Base-by-base conservation (phyloP, 108 stramenopile genomes). In the Skeletonema marinoi region DNA sequence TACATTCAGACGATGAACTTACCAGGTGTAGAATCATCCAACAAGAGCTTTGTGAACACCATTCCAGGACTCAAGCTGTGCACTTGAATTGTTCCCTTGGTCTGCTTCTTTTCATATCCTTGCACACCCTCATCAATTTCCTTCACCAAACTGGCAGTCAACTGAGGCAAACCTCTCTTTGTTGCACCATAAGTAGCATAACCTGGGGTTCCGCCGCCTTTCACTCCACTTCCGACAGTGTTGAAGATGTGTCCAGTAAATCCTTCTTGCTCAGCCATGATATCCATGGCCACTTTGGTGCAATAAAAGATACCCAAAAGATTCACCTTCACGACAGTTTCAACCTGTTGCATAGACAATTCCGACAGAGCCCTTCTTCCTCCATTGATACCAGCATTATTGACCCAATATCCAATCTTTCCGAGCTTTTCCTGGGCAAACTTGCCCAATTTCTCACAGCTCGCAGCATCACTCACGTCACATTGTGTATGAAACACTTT, bases 121-220 rank as follows among this genome's bases (percentile, higher is more conserved):
- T 96, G 95, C 9, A 96, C 93, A 41, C 95, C 95, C 70, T 93
- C 90, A 60, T 94, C 91, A 44, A 94, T 66, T 74, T 94, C 93
- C 70, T 93, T 92, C 8, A 92, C 92, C 50, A 96, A 83, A 78
- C 81, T 90, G 30, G 84, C 92, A 35, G 93, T 95, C 61, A 96
- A 72, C 71, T 96, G 96, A 31, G 96, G 96, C 29, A 96, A 80
- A 35, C 96, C 96, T 65, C 96, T 89, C 83, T 96, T 96, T 32
- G 96, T 94, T 21, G 93, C 93, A 73, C 96, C 96, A 66, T 96
- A 96, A 54, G 89, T 90, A 9, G 93, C 96, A 84, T 96, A 96
- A 68, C 96, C 96, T 5, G 96, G 96, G 30, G 96, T 96, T 35
- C 96, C 96, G 29, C 96, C 96, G 31, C 96, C 96, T 71, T 94